A percentile compares a stretch with the other conserved stretches of the same genome.
Evolutionary conservation across 2,329 filamentous ascomycete genomes (phyloP).

Genomic region (Dryadomyces sulphureus): DNA sequence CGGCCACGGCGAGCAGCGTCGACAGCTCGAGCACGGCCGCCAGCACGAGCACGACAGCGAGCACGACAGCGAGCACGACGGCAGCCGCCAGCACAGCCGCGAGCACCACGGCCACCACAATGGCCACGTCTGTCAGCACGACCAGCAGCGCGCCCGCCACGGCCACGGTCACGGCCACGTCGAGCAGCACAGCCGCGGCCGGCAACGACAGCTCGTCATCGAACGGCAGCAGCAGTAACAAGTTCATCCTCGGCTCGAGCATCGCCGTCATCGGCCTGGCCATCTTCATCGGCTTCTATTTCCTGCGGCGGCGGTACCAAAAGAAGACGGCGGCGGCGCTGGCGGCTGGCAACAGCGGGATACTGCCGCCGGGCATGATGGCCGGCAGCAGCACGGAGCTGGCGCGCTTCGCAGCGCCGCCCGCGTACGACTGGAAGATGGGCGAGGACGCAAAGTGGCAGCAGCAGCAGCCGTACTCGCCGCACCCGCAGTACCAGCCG

Average conservation of each 20-base stretch:
- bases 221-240: conserved; percentile 8
- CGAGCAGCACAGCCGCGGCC: conserved; percentile 7
- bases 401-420: background rate
- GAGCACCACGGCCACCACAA: conserved; percentile 8
- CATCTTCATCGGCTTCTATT: conserved; percentile 10
- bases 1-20: conserved; percentile 7
- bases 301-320: conserved; percentile 13
- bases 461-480: too few species aligned
- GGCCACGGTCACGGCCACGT: conserved; percentile 14
- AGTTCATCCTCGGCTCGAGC: conserved; percentile 13
- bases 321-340: conserved; percentile 10
- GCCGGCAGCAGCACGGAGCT: conserved; percentile 12
- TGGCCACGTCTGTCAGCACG: conserved; percentile 1
- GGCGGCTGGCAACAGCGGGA: too few species aligned
- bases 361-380: background rate
- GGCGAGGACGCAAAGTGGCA: too few species aligned
- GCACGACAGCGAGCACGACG: conserved; percentile 7
- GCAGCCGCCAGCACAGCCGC: conserved; percentile 3
- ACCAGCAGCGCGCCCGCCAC: conserved; percentile 9
- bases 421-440: background rate
- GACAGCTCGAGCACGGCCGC: conserved; percentile 5
- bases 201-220: conserved; percentile 1
- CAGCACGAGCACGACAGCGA: conserved; percentile 3
- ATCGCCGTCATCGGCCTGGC: conserved; percentile 12
- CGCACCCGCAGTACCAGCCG: conserved; percentile 7